Evolutionary conservation across 371 early-diverging fungal genomes (phyloP), one percentile per base, ranked within the genome.

Genomic region (Syncephalastrum racemosum): DNA sequence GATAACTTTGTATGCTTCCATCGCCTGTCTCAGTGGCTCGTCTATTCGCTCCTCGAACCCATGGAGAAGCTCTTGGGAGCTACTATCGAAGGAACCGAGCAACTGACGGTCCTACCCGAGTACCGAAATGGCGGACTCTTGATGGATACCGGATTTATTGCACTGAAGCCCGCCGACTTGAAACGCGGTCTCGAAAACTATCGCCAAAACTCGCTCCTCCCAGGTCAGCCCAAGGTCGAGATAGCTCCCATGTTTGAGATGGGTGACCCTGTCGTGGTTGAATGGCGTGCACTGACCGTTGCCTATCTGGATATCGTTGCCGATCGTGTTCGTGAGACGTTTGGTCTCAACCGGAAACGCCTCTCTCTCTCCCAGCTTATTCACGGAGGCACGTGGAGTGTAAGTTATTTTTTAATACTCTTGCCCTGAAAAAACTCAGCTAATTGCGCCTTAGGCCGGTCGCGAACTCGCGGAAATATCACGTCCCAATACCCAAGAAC

Each of bases 251-350:
- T 82, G 67, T 94, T 93, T 73, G 86, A 88, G 27, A 88, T 86
- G 55, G 71, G 77, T 56, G 93, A 95, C 63, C 89, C 92, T 4
- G 91, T 89, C 4, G 85, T 96, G 16, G 84, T 92, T 45, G 96
- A 96, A 71, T 96, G 96, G 97, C 85, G 97, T 25, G 93, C 92
- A 13, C 73, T 95, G 66, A 96, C 97, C 0, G 90, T 93, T 19
- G 86, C 85, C 1, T 79, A 94, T 45, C 68, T 96, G 50, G 97
- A 95, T 70, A 64, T 76, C 20, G 84, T 92, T 0, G 94, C 89
- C 0, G 79, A 81, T 2, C 65, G 73, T 8, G 87, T 95, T 18
- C 81, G 89, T 20, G 77, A 81, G 39, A 68, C 70, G 15, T 77
- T 90, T n/a, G 73, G 72, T 16, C 64, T 93, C 36, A 68, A 71